These are phyloP conservation scores for Colletotrichum spaethianum DNA, from an alignment of 2,329 filamentous ascomycete genomes.

Conservation along the genomic window DNA sequence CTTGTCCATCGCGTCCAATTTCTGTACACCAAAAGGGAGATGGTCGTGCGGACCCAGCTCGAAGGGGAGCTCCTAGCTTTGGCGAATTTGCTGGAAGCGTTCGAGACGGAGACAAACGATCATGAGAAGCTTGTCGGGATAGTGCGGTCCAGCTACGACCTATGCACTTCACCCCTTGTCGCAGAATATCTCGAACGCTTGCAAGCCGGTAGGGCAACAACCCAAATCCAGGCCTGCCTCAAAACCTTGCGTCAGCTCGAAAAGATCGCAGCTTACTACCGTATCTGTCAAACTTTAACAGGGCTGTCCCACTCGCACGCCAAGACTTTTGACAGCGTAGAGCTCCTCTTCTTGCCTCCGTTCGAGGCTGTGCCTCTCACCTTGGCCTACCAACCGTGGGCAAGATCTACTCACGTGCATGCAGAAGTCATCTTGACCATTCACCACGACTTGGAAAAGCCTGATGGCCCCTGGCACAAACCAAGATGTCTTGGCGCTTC, in stretches of 20 bases:
- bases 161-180: constrained; percentile 23
- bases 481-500: constrained; percentile 41
- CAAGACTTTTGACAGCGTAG: constrained; percentile 19
- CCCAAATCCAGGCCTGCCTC: constrained; percentile 40
- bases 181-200: constrained; percentile 36
- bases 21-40: constrained; percentile 36
- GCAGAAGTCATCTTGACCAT: constrained; percentile 39
- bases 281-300: constrained; percentile 33
- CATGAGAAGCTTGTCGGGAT: constrained; percentile 26
- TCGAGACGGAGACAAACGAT: constrained; percentile 27
- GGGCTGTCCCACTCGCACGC: constrained; percentile 22
- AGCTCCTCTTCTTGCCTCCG: constrained; percentile 37
- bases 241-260: constrained; percentile 41
- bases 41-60: constrained; percentile 18
- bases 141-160: constrained; percentile 31
- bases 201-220: constrained; percentile 30
- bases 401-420: constrained; percentile 40
- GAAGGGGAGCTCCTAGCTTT: constrained; percentile 26
- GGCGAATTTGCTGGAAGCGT: constrained; percentile 27
- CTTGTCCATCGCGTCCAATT: constrained; percentile 37
- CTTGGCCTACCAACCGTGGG: constrained; percentile 41
- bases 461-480: constrained; percentile 14
- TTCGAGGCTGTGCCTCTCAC: constrained; percentile 38
- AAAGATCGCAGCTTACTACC: constrained; percentile 41
- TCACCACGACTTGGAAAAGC: constrained; percentile 35